Conservation (phyloP, 2,329 filamentous ascomycete genomes). For the Moelleriella libera region DNA sequence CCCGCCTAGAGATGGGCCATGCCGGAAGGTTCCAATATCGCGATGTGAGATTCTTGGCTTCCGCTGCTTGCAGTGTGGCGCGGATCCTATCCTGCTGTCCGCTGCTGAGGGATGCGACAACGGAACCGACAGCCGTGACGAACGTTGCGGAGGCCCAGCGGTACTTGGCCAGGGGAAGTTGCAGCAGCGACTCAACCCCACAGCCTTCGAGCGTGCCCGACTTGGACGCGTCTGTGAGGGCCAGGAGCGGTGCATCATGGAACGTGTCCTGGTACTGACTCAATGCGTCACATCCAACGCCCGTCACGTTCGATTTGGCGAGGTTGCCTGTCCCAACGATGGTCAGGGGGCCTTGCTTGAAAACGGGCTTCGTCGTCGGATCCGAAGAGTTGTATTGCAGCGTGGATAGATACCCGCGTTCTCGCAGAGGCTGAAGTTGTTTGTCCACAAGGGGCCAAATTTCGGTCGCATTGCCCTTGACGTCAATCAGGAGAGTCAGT, state of each 20-base stretch:
- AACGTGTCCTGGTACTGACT: conserved; percentile 38
- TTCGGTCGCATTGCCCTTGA: conserved; percentile 34
- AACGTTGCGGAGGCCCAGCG: conserved; percentile 53
- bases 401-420: conserved; percentile 39
- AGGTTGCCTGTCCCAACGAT: conserved; percentile 51
- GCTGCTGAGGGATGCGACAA: conserved; percentile 19
- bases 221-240: conserved; percentile 10
- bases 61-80: conserved; percentile 30
- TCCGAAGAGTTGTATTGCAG: conserved; percentile 27
- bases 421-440: conserved; percentile 39
- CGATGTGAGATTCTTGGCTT: conserved; percentile 35
- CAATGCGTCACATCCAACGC: conserved; percentile 3
- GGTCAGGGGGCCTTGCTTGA: conserved; percentile 39
- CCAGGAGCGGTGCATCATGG: conserved; percentile 48
- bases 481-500: conserved; percentile 50
- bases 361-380: conserved; percentile 9
- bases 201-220: conserved; percentile 2
- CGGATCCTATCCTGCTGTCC: conserved; percentile 26
- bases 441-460: conserved; percentile 13
- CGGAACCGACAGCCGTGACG: conserved; percentile 31
- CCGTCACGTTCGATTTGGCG: conserved; percentile 2
- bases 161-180: conserved; percentile 39
- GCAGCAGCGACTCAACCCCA: conserved; percentile 1
- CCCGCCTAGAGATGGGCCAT: conserved; percentile 42
- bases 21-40: conserved; percentile 46